A percentile compares a stretch with the other conserved stretches of the same genome.
These are phyloP conservation scores for Cladophialophora yegresii DNA, from an alignment of 2,329 filamentous ascomycete species.

Conservation along the genomic window DNA sequence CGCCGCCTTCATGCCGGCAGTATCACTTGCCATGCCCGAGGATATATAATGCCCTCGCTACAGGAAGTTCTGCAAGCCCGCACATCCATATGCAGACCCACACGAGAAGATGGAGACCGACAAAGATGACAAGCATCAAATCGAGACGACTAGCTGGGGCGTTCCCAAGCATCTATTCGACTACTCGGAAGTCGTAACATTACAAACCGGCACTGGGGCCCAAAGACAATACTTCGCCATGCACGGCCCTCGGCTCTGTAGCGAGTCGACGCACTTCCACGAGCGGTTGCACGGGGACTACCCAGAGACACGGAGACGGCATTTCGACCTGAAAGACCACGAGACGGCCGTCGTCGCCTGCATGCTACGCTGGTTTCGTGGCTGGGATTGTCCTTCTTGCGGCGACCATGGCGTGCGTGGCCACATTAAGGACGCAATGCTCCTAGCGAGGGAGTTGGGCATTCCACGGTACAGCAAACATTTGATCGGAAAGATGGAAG, in stretches of 20 bases:
- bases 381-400: constrained; percentile 12
- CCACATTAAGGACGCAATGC: constrained; percentile 3
- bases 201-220: constrained; percentile 3
- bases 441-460: not conserved
- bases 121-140: not conserved
- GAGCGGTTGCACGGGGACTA: constrained; percentile 10
- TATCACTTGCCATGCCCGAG: not conserved
- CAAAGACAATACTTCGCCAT: constrained; percentile 3
- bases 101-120: not conserved
- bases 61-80: not conserved
- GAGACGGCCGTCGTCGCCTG: constrained; percentile 11
- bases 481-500: constrained; percentile 2
- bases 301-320: not conserved
- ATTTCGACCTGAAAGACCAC: constrained; percentile 6
- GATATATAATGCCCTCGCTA: not conserved
- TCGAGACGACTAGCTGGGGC: not conserved
- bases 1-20: not conserved
- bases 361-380: constrained; percentile 16
- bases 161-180: constrained; percentile 5
- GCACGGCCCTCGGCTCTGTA: constrained; percentile 8
- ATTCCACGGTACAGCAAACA: constrained; percentile 10
- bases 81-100: not conserved
- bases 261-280: constrained; percentile 12
- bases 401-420: not conserved
- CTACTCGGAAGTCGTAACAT: constrained; percentile 15